Evolutionary conservation across 345 rosid species (phyloP).

Genomic region (Euphorbia peplus): DNA sequence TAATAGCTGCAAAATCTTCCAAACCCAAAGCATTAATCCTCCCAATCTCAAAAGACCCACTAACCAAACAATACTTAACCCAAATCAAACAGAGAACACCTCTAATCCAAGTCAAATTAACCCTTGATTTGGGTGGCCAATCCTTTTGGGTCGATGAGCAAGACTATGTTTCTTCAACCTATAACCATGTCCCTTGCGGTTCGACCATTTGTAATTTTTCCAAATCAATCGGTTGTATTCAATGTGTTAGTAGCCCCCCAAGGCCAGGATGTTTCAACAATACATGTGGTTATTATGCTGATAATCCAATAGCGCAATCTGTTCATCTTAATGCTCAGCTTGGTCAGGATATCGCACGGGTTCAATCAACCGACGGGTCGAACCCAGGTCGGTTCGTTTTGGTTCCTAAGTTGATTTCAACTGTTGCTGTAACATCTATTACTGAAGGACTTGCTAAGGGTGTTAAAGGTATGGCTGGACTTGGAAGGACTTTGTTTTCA

Average conservation of each 20-base stretch:
- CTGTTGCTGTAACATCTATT: neutral
- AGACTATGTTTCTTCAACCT: slow-evolving; percentile 19
- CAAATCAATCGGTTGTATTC: slow-evolving; percentile 1
- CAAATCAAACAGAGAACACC: slow-evolving; percentile 30
- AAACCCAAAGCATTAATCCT: slow-evolving; percentile 21
- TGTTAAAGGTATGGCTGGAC: slow-evolving; percentile 21
- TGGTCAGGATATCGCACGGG: slow-evolving; percentile 11
- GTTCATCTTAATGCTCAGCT: neutral
- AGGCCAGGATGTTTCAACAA: slow-evolving; percentile 22
- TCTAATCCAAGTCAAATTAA: slow-evolving; percentile 8
- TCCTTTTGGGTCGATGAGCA: slow-evolving; percentile 15
- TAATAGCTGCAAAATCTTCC: neutral
- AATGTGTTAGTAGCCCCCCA: neutral
- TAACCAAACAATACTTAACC: slow-evolving; percentile 20
- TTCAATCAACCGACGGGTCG: slow-evolving; percentile 8
- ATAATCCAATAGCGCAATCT: neutral
- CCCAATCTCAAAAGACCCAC: slow-evolving; percentile 20
- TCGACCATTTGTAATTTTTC: slow-evolving; percentile 11
- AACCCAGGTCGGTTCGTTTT: neutral
- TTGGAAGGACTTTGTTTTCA: slow-evolving; percentile 14
- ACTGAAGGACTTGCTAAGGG: slow-evolving; percentile 19
- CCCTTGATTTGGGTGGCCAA: slow-evolving; percentile 17
- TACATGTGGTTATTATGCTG: slow-evolving; percentile 4
- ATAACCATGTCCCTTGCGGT: slow-evolving; percentile 7
- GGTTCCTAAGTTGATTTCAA: slow-evolving; percentile 2